These are phyloP conservation scores for Athelia sp. DNA, from an alignment of 1,284 basidiomycete species.

Conservation along the genomic window DNA sequence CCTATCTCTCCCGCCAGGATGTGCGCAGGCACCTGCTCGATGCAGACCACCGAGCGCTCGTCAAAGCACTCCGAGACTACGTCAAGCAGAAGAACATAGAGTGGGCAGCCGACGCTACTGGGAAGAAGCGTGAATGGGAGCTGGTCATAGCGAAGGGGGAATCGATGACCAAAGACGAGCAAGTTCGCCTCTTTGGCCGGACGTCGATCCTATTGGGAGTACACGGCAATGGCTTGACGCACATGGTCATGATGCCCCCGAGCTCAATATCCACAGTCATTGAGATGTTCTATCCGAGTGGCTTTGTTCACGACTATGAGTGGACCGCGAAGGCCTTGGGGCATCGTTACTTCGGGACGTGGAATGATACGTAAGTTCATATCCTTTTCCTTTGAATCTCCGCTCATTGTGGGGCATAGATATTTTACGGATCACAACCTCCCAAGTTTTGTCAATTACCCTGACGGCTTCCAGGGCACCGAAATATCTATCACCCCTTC, in stretches of 20 bases:
- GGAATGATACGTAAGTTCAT: constrained; percentile 63
- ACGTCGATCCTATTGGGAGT: constrained; percentile 45
- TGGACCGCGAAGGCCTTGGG: constrained; percentile 69
- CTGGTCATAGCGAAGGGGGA: constrained; percentile 64
- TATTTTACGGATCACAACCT: constrained; percentile 34
- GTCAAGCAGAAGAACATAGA: constrained; percentile 36
- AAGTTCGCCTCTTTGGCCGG: constrained; percentile 54
- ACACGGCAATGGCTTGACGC: constrained; percentile 43
- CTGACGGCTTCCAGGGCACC: constrained; percentile 71
- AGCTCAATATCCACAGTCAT: constrained; percentile 66
- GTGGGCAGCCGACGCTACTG: constrained; percentile 8
- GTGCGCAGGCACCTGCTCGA: constrained; percentile 50
- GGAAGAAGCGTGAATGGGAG: constrained; percentile 42
- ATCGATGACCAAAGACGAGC: constrained; percentile 65
- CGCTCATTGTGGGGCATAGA: background rate
- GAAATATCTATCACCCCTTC: constrained; percentile 65
- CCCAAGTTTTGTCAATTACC: constrained; percentile 57
- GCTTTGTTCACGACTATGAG: constrained; percentile 81
- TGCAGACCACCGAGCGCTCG: constrained; percentile 56
- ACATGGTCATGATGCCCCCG: constrained; percentile 73
- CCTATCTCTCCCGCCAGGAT: constrained; percentile 71
- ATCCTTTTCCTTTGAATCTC: background rate
- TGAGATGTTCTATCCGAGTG: constrained; percentile 75
- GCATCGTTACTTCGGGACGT: constrained; percentile 72
- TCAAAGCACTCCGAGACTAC: constrained; percentile 50